Base-by-base conservation (phyloP, 805 yeast genomes). In the Nakazawaea ambrosiae region DNA sequence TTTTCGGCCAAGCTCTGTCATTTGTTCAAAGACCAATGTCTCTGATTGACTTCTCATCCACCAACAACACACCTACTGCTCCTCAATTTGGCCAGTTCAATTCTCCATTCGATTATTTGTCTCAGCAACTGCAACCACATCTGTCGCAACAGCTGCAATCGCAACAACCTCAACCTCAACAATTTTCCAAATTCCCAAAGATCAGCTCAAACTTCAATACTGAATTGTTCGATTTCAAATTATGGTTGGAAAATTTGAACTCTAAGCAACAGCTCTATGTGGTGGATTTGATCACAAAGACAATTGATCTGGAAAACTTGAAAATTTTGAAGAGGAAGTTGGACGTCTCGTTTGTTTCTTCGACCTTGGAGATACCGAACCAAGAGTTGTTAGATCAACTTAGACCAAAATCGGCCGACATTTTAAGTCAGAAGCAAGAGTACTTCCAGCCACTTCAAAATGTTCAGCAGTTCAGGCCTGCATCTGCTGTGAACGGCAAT, bases 391-490 rank as follows among this genome's bases (percentile, higher is more conserved):
- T 33, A 16, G 41, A 33, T 10, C 41, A 38, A 25, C 12, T 29
- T 7, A 57, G 71, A 45, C 68, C 71, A 22, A 58, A 64, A 40
- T 63, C 68, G 20, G 71, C 69, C 4, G 71, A 65, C 34, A 34
- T 39, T 8, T 24, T 34, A 16, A 23, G 24, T 25, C 37, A 22
- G 16, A 33, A 29, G 14, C 42, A 33, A 20, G 31, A 37, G 7
- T 27, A 4, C 12, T 7, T 28, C 18, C 38, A 34, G 15, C 19
- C 20, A 2, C n/a, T n/a, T n/a, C n/a, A n/a, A n/a, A n/a, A n/a
- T n/a, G n/a, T n/a, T n/a, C 17, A 18, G 24, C 24, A 22, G 7
- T 22, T 8, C 10, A 10, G 24, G 10, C 10, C 7, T 10, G 10
- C 10, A 22, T 22, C 24, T 10, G 10, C 7, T 22, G 10, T 8